Conservation (phyloP, 768 basidiomycete species). For the Leccinellum luteum region DNA sequence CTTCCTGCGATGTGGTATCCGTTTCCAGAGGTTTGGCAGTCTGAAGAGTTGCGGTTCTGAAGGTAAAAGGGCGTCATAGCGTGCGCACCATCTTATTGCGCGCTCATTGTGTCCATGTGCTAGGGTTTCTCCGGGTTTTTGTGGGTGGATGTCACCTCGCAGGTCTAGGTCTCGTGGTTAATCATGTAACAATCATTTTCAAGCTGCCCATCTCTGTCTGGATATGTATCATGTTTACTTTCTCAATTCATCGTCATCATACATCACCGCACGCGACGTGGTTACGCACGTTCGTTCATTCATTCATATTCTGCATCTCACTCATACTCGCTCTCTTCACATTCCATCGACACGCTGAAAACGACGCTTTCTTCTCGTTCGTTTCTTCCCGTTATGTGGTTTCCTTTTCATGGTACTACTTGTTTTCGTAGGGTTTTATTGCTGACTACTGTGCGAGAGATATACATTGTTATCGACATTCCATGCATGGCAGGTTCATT, state of each 20-base stretch:
- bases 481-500: conserved; percentile 1
- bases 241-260: conserved; percentile 8
- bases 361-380: neutral
- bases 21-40: conserved; percentile 36
- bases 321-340: neutral
- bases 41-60: conserved; percentile 26
- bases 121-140: conserved; percentile 2
- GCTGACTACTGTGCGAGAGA: neutral
- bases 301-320: conserved; percentile 16
- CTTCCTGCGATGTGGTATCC: conserved; percentile 33
- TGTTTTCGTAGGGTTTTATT: neutral
- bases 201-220: neutral
- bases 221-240: conserved; percentile 7
- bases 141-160: conserved; percentile 10
- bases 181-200: conserved; percentile 13
- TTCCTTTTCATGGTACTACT: neutral
- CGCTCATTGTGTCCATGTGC: neutral
- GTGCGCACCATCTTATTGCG: neutral
- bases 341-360: too few relatives aligned
- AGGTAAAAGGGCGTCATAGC: neutral
- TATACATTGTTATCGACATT: conserved; percentile 9
- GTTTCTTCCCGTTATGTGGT: neutral
- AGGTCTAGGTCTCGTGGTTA: conserved; percentile 17
- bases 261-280: conserved; percentile 16
- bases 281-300: conserved; percentile 10